Evolutionary conservation across 1,139 yeast species (phyloP).

Genomic region (Yarrowia galli): DNA sequence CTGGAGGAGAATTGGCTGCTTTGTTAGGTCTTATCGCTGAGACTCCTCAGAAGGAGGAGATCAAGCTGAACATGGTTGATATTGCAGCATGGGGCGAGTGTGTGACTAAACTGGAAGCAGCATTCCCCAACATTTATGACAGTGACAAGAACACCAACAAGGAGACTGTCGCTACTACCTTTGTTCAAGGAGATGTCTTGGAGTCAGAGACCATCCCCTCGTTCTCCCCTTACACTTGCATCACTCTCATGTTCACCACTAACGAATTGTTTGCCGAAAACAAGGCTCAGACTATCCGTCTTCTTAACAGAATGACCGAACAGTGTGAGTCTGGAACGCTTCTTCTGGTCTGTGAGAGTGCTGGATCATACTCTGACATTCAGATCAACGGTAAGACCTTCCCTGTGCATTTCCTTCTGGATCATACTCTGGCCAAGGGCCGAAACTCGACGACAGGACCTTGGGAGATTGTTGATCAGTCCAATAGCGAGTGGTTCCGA

Average conservation of each 20-base stretch:
- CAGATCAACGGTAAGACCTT: slow-evolving; percentile 75
- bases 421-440: slow-evolving; percentile 61
- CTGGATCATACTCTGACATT: slow-evolving; percentile 87
- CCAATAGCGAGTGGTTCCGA: slow-evolving; percentile 87
- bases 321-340: slow-evolving; percentile 63
- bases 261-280: slow-evolving; percentile 82
- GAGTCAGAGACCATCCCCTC: slow-evolving; percentile 59
- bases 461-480: slow-evolving; percentile 70
- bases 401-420: slow-evolving; percentile 82
- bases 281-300: slow-evolving; percentile 64
- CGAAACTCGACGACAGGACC: slow-evolving; percentile 57
- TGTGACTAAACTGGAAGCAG: slow-evolving; percentile 21
- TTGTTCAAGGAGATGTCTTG: slow-evolving; percentile 57
- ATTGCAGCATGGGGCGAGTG: slow-evolving; percentile 21
- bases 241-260: slow-evolving; percentile 82
- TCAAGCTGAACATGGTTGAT: slow-evolving; percentile 19
- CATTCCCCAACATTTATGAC: slow-evolving; percentile 42
- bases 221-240: slow-evolving; percentile 51
- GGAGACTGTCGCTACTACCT: slow-evolving; percentile 41
- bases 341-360: slow-evolving; percentile 80
- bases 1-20: slow-evolving; percentile 82
- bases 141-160: slow-evolving; percentile 38
- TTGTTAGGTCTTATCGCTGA: slow-evolving; percentile 2
- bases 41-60: not conserved
- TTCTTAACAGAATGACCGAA: slow-evolving; percentile 59